These are phyloP conservation scores for Phytophthora pluvialis DNA, from an alignment of 352 stramenopile species.

Conservation along the genomic window DNA sequence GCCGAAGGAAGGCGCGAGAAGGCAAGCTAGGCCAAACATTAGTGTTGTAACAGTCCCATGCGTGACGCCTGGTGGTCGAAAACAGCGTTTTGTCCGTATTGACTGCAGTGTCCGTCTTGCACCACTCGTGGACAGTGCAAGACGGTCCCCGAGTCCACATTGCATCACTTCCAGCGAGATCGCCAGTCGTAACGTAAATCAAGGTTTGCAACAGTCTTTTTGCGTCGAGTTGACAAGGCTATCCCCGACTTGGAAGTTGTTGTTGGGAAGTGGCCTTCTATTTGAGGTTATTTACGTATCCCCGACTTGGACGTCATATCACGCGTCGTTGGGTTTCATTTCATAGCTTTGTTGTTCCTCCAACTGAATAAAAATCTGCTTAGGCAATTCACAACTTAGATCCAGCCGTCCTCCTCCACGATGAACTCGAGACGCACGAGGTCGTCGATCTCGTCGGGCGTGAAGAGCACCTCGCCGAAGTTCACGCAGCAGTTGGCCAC, in stretches of 20 bases:
- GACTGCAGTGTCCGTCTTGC: background rate
- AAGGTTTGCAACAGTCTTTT: background rate
- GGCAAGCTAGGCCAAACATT: slow-evolving; percentile 11
- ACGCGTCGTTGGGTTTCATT: slow-evolving; percentile 2
- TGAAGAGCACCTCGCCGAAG: slow-evolving; percentile 64
- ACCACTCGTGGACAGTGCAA: too few relatives aligned
- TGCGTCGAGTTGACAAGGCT: too few relatives aligned
- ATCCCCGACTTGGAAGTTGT: too few relatives aligned
- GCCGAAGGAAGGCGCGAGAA: slow-evolving; percentile 33
- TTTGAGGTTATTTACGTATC: too few relatives aligned
- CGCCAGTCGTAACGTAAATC: background rate
- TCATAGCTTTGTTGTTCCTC: slow-evolving; percentile 23
- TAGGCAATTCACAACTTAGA: slow-evolving; percentile 45
- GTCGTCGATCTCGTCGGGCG: slow-evolving; percentile 59
- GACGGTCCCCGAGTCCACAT: background rate
- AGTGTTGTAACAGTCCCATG: slow-evolving; percentile 28
- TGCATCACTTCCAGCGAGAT: background rate
- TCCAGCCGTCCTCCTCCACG: slow-evolving; percentile 84
- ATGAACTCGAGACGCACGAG: slow-evolving; percentile 81
- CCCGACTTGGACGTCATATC: too few relatives aligned
- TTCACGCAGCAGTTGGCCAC: slow-evolving; percentile 73
- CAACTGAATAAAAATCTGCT: slow-evolving; percentile 40
- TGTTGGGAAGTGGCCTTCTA: too few relatives aligned
- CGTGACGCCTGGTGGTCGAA: slow-evolving; percentile 26
- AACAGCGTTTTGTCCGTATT: slow-evolving; percentile 28